Base-by-base conservation (phyloP, 2,329 filamentous ascomycete genomes). In the Epichloe festucae region DNA sequence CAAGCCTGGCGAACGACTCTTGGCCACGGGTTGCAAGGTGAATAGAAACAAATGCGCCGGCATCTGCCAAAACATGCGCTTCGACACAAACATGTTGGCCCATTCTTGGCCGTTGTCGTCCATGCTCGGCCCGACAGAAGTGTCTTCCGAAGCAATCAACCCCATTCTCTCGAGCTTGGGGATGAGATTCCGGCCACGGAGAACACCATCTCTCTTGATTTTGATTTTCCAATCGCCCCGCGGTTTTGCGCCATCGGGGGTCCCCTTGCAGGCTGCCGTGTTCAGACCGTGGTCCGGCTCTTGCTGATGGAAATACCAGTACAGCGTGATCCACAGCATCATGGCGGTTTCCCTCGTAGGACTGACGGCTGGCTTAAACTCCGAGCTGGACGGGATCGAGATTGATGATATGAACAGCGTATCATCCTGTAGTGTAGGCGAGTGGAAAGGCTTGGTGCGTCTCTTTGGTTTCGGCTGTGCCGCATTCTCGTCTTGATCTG, bases 251-350 rank as follows among this genome's bases (percentile, higher is more conserved):
- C 69, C 65, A 17, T 78, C 71, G 0, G 85, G 85, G 0, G 89
- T 91, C 52, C 74, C 65, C 56, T 75, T 77, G 1, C 83, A 86
- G 0, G 78, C 73, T 5, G 79, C 71, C 6, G 79, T 87, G 17
- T 75, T 74, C 36, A 93, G 63, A 48, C 79, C 76, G 0, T 78
- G 74, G 21, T 77, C 73, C 0, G 91, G 91, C 59, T 84, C 77
- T 1, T 82, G 77, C 66, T 95, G 88, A 69, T 96, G 90, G 60
- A 96, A 97, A 72, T 97, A 97, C 91, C 91, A 97, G 73, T 89
- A 95, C 42, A 97, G 73, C 1, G 89, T 90, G 36, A 89, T 82
- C 87, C 89, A 97, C 6, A 97, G 76, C 85, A 96, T 95, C 87
- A 96, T 89, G 58, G 91, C 91, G 54, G 95, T 87, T 69, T 95